Evolutionary conservation across 2,329 filamentous ascomycete genomes (phyloP).

Genomic region (Rachicladosporium sp.): DNA sequence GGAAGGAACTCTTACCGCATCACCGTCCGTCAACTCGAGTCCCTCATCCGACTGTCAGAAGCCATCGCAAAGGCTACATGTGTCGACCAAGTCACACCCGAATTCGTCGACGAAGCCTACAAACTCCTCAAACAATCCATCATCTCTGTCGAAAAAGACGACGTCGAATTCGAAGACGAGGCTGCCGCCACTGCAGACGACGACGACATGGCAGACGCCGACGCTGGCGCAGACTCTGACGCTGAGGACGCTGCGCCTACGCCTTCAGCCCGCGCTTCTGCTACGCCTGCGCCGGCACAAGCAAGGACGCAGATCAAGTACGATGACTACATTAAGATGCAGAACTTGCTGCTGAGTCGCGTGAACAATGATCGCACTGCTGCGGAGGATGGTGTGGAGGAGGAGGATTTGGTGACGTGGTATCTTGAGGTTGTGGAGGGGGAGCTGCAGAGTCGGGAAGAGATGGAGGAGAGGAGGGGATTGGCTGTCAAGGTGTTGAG

Average conservation of each 20-base stretch:
- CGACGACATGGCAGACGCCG: constrained; percentile 37
- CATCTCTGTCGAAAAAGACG: constrained; percentile 94
- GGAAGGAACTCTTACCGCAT: constrained; percentile 95
- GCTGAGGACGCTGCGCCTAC: constrained; percentile 21
- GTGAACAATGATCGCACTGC: constrained; percentile 71
- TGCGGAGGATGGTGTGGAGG: constrained; percentile 70
- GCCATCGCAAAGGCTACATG: constrained; percentile 98
- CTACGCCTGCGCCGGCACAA: constrained; percentile 30
- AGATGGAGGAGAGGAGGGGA: constrained; percentile 60
- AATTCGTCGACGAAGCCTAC: constrained; percentile 84
- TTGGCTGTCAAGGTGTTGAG: constrained; percentile 77
- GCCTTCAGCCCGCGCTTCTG: constrained; percentile 30
- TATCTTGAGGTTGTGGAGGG: constrained; percentile 86
- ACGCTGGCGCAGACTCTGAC: constrained; percentile 28
- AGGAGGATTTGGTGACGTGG: constrained; percentile 72
- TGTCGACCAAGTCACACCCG: constrained; percentile 72
- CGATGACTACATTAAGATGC: constrained; percentile 85
- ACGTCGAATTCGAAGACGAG: constrained; percentile 84
- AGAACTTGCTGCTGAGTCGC: constrained; percentile 71
- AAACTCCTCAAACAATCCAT: constrained; percentile 87
- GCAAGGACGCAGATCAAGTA: constrained; percentile 83
- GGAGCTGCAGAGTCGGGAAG: constrained; percentile 68
- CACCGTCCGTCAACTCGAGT: constrained; percentile 90
- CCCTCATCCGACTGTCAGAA: constrained; percentile 87
- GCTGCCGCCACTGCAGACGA: constrained; percentile 25